Evolutionary conservation across 23 red algal genomes (phyloP).

Genomic region (Chondrus crispus): DNA sequence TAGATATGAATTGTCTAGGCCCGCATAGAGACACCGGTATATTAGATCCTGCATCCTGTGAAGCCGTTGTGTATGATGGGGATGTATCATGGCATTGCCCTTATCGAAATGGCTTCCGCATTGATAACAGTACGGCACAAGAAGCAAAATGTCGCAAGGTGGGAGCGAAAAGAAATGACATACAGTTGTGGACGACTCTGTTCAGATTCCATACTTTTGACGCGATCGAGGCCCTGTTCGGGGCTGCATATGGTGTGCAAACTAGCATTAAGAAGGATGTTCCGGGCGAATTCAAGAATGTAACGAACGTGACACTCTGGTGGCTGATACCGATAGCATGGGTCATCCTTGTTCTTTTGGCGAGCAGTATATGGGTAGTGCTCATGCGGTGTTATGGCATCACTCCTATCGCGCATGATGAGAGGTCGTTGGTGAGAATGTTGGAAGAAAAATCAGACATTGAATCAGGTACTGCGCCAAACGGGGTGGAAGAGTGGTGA

Average conservation of each 20-base stretch:
- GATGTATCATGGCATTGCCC: not conserved
- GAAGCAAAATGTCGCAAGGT: not conserved
- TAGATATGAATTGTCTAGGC: not conserved
- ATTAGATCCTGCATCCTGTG: not conserved
- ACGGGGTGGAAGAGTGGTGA: no score
- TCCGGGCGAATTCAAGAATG: not conserved
- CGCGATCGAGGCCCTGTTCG: not conserved
- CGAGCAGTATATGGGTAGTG: not conserved
- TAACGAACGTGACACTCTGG: not conserved
- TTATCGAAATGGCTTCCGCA: not conserved
- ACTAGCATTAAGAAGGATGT: not conserved
- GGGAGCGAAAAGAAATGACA: not conserved
- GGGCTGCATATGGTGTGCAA: not conserved
- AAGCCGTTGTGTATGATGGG: not conserved
- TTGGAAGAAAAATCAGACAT: no score
- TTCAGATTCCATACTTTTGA: not conserved
- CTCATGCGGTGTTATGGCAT: not conserved
- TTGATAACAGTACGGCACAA: no score
- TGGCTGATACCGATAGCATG: not conserved
- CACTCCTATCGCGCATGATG: not conserved
- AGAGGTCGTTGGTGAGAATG: no score
- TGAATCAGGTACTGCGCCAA: no score
- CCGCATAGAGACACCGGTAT: not conserved
- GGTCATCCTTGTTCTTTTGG: not conserved
- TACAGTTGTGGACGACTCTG: not conserved